phyloP scores from a whole-genome alignment of 345 rosid species.

The Anastatica hierochuntica region DNA sequence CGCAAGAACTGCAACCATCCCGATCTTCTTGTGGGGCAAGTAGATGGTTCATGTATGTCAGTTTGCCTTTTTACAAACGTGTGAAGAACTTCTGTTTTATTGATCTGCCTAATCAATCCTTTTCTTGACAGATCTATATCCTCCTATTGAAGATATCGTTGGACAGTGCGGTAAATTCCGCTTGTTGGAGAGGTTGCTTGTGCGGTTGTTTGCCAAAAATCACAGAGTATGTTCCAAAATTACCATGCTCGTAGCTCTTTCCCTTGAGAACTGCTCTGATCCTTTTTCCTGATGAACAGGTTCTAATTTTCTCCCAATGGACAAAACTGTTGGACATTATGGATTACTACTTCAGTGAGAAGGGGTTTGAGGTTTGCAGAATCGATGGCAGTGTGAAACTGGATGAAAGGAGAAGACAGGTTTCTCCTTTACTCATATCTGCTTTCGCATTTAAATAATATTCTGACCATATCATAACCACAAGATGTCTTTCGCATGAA shows the following conservation, averaged over 20 bases:
- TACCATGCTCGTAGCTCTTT: background rate
- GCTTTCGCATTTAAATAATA: background rate
- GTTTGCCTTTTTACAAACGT: background rate
- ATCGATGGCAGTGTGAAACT: slow-evolving; percentile 78
- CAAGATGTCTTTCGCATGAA: background rate
- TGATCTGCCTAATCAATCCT: slow-evolving; percentile 2
- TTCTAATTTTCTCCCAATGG: slow-evolving; percentile 85
- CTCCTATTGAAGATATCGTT: slow-evolving; percentile 72
- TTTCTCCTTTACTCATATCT: slow-evolving; percentile 14
- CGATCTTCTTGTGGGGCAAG: slow-evolving; percentile 64
- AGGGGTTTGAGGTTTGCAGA: slow-evolving; percentile 78
- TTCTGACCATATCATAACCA: background rate
- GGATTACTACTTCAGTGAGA: slow-evolving; percentile 92
- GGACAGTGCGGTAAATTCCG: slow-evolving; percentile 86
- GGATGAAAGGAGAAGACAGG: slow-evolving; percentile 87
- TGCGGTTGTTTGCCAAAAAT: slow-evolving; percentile 45
- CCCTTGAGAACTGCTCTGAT: slow-evolving; percentile 12
- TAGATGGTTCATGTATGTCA: slow-evolving; percentile 65
- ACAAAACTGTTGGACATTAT: slow-evolving; percentile 81
- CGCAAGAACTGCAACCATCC: slow-evolving; percentile 99
- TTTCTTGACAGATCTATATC: slow-evolving; percentile 48
- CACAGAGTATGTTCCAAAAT: slow-evolving; percentile 57
- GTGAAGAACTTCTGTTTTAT: background rate
- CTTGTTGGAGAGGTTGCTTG: slow-evolving; percentile 65
- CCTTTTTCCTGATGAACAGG: slow-evolving; percentile 34